phyloP scores from a whole-genome alignment of 2,329 filamentous ascomycete genomes.

The Fusarium mundagurra region DNA sequence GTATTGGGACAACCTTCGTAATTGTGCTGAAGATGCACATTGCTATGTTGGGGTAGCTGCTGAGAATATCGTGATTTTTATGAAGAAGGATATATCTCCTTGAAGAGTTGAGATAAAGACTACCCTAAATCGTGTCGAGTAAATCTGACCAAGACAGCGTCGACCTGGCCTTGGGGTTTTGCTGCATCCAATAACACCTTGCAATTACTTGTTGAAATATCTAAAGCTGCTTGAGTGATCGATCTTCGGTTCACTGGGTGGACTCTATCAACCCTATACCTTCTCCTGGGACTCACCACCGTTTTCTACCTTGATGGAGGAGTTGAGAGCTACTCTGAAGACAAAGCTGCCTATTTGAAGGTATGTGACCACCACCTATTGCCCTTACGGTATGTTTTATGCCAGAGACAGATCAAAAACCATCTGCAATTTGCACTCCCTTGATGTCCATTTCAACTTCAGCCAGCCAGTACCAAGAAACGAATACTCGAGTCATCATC shows the following conservation, averaged over 20 bases:
- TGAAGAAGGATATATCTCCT: background rate
- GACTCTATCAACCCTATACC: background rate
- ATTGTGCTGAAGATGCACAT: rapidly evolving
- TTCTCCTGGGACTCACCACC: too few species aligned
- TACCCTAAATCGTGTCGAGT: background rate
- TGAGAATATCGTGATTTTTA: background rate
- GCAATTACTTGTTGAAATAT: rapidly evolving
- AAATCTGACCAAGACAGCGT: background rate
- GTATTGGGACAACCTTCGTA: too few species aligned
- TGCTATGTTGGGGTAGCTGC: background rate
- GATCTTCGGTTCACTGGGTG: background rate
- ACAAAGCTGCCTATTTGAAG: background rate
- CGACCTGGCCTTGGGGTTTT: too few species aligned
- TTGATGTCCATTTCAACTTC: background rate
- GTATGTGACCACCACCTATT: too few species aligned
- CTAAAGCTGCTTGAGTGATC: background rate
- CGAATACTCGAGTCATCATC: too few species aligned
- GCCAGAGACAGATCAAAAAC: background rate
- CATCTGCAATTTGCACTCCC: background rate
- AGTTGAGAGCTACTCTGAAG: background rate
- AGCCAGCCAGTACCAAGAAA: background rate
- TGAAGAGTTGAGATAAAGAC: background rate
- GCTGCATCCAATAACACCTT: background rate
- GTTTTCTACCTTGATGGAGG: background rate
- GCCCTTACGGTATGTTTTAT: background rate